Conservation (phyloP, 441 rosid species). For the Corymbia citriodora region DNA sequence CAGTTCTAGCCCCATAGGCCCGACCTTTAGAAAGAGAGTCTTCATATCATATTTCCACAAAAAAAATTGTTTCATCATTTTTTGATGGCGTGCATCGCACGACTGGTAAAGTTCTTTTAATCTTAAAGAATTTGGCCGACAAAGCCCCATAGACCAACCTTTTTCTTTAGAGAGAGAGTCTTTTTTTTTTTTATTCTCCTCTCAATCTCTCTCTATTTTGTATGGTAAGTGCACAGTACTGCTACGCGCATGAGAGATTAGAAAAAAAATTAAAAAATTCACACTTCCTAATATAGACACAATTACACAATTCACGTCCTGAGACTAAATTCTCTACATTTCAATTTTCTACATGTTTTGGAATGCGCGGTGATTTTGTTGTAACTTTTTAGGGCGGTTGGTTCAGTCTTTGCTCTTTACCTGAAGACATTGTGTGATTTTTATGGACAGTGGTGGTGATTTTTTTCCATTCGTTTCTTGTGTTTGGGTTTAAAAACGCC, state of each 20-base stretch:
- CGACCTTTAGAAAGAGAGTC: too few species aligned
- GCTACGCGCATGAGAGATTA: neutral
- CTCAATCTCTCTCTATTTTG: neutral
- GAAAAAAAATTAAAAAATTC: neutral
- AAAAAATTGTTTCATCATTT: neutral
- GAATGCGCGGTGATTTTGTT: too few species aligned
- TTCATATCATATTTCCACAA: too few species aligned
- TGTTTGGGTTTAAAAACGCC: too few species aligned
- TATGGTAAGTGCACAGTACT: neutral
- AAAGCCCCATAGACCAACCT: neutral
- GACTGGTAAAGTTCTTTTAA: neutral
- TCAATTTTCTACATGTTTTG: neutral
- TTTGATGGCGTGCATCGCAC: rapidly evolving
- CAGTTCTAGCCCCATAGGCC: neutral
- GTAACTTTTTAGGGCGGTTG: too few species aligned
- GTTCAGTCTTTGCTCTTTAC: too few species aligned
- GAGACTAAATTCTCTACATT: neutral
- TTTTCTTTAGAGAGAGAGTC: neutral
- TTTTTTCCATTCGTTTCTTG: too few species aligned
- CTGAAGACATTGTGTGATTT: too few species aligned
- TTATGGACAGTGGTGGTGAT: too few species aligned
- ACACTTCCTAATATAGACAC: neutral
- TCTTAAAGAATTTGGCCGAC: neutral
- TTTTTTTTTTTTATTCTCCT: neutral
- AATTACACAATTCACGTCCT: neutral